Evolutionary conservation across 352 stramenopile genomes (phyloP).

Genomic region (Globisporangium acanthophoron): DNA sequence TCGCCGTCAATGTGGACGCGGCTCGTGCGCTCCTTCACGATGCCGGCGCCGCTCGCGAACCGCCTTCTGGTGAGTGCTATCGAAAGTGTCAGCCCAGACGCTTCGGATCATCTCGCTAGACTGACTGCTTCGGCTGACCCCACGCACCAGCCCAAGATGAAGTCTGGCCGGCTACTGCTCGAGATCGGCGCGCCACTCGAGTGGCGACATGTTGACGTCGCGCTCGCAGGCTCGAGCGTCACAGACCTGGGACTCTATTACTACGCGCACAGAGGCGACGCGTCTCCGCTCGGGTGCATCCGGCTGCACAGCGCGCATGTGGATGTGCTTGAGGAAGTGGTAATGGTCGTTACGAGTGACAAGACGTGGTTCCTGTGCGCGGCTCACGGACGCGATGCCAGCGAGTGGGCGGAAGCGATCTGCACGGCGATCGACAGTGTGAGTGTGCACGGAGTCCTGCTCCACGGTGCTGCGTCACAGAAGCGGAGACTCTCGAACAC

Average conservation of each 20-base stretch:
- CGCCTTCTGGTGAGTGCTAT: constrained; percentile 32
- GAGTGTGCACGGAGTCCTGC: constrained; percentile 13
- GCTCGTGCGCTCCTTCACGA: constrained; percentile 42
- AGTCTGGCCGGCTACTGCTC: constrained; percentile 44
- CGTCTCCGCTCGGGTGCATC: constrained; percentile 42
- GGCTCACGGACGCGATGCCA: constrained; percentile 42
- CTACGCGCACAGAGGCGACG: constrained; percentile 37
- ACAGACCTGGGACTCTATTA: constrained; percentile 67
- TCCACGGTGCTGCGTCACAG: constrained; percentile 13
- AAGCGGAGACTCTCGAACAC: constrained; percentile 39
- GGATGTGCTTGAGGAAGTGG: constrained; percentile 66
- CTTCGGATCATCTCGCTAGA: not conserved
- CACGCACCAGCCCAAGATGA: constrained; percentile 48
- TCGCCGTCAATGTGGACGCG: constrained; percentile 37
- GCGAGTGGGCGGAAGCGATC: constrained; percentile 60
- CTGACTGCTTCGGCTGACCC: not conserved
- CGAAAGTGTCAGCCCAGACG: too few relatives aligned
- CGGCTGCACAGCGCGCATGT: constrained; percentile 57
- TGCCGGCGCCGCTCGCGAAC: constrained; percentile 21
- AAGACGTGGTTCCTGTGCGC: constrained; percentile 82
- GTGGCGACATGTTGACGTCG: constrained; percentile 61
- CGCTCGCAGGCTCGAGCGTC: constrained; percentile 47
- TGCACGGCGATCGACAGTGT: constrained; percentile 51
- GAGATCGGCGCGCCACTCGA: constrained; percentile 44
- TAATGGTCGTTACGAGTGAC: constrained; percentile 72